These are phyloP conservation scores for Starmera dryadoides DNA, from an alignment of 805 yeast species.

Conservation along the genomic window DNA sequence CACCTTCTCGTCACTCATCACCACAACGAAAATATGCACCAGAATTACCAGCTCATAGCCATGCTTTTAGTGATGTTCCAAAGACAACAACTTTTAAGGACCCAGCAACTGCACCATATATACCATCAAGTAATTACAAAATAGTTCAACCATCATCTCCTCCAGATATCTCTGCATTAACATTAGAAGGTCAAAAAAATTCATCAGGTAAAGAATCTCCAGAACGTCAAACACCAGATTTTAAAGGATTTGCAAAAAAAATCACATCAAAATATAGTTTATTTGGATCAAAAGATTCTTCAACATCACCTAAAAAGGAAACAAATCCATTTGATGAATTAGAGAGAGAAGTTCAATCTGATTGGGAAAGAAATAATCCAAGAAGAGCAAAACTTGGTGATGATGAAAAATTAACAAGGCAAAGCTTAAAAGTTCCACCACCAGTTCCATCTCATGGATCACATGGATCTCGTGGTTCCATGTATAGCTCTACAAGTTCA, in stretches of 20 bases:
- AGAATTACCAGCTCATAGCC: background rate
- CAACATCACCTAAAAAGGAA: conserved; percentile 1
- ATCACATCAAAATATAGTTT: conserved; percentile 7
- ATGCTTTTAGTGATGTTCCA: background rate
- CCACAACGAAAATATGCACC: background rate
- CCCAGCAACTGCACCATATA: background rate
- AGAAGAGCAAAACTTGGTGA: background rate
- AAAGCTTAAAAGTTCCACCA: conserved; percentile 11
- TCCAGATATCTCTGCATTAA: background rate
- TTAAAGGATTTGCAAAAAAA: conserved; percentile 11
- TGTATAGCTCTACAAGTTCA: background rate
- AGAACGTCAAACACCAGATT: conserved; percentile 1
- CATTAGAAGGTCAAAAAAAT: background rate
- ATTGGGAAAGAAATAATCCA: conserved; percentile 17
- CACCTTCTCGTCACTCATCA: too few relatives aligned
- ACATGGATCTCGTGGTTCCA: background rate
- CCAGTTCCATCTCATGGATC: conserved; percentile 21
- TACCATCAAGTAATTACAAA: background rate
- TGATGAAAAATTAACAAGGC: background rate
- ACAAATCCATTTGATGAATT: conserved; percentile 23
- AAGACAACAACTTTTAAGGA: background rate
- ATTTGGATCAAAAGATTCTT: conserved; percentile 4
- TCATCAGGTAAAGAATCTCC: background rate
- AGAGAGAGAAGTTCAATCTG: conserved; percentile 26
- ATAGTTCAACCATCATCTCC: background rate